A percentile compares a stretch with the other conserved stretches of the same genome.
These are phyloP conservation scores for Dendryphion nanum DNA, from an alignment of 2,329 filamentous ascomycete species.

Conservation along the genomic window DNA sequence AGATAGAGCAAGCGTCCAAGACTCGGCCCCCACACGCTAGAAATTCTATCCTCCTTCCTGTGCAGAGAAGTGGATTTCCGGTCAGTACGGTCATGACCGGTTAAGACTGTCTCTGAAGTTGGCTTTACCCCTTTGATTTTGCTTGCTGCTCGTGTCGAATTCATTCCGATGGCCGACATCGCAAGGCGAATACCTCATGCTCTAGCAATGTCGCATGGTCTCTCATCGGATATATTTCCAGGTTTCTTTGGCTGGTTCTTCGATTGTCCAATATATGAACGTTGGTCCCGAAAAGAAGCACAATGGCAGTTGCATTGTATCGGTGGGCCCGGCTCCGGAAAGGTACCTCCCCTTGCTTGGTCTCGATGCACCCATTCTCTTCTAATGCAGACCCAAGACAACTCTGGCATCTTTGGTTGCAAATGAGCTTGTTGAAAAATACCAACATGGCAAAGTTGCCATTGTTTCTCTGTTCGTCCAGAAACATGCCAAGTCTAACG, in stretches of 20 bases:
- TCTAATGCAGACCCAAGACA: slow-evolving; percentile 1
- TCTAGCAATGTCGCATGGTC: neutral
- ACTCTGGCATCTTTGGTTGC: slow-evolving; percentile 2
- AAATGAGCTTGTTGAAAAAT: neutral
- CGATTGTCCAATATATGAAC: slow-evolving; percentile 5
- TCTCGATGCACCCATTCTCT: neutral
- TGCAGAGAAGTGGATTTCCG: neutral
- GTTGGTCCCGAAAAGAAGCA: slow-evolving; percentile 7
- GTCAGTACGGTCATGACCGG: neutral
- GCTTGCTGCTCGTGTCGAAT: neutral
- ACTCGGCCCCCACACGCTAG: no score
- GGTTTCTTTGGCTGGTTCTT: slow-evolving; percentile 15
- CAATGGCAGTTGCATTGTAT: slow-evolving; percentile 18
- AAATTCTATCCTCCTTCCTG: no score
- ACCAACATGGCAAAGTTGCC: neutral
- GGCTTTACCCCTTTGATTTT: neutral
- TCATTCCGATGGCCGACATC: neutral
- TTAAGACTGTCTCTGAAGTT: neutral
- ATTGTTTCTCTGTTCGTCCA: no score
- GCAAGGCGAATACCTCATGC: slow-evolving; percentile 3
- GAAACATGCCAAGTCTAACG: no score
- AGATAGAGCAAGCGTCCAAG: no score
- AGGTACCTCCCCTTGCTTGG: slow-evolving; percentile 7
- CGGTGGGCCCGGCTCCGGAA: slow-evolving; percentile 18
- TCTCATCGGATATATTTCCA: slow-evolving; percentile 15